Evolutionary conservation across 176 grass and related monocot genomes (phyloP), one percentile per base, ranked within the genome.

Genomic region (Alopecurus myosuroides): DNA sequence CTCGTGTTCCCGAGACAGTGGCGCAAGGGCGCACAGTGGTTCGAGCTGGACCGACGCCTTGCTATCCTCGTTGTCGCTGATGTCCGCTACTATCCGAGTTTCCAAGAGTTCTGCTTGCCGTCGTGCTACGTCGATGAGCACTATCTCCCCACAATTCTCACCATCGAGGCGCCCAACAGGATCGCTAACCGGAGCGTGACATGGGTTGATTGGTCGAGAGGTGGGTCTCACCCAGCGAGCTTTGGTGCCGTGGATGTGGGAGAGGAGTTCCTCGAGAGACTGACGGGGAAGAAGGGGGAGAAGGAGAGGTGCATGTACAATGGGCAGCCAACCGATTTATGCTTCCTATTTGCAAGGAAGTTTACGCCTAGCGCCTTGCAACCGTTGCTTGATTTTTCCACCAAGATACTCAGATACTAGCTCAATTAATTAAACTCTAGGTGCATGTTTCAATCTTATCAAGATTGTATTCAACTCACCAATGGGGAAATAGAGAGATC

Each of bases 11-110:
- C 40, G 3, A 1, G 30, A 1, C 87, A 94, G 57, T 94, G 89
- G 89, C 81, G 89, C 74, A 94, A 97, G 78, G 94, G 94, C 44
- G 64, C 94, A 4, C 89, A 97, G 57, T 97, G 94, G 94, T 94
- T 97, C 40, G 94, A 97, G 64, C 26, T 97, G 1, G 66, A 49
- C 9, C 78, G 91, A 0, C 9, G 0, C 2, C 78, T 97, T n/a
- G 91, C 89, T 50, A 66, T 86, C 18, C 29, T 44, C 19, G 79
- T 92, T 0, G 61, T 97, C 45, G 84, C 62, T 7, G 91, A 94
- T 62, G 78, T 1, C 1, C 76, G 35, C 1, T 97, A 97, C 81
- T 92, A 88, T 79, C 91, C 87, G 3, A 91, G 86, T 61, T 97
- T 97, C 46, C 15, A 63, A 0, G 28, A 79, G 2, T 79, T 84